phyloP scores from a whole-genome alignment of 2,329 filamentous ascomycete genomes.

The Fusarium sp. region DNA sequence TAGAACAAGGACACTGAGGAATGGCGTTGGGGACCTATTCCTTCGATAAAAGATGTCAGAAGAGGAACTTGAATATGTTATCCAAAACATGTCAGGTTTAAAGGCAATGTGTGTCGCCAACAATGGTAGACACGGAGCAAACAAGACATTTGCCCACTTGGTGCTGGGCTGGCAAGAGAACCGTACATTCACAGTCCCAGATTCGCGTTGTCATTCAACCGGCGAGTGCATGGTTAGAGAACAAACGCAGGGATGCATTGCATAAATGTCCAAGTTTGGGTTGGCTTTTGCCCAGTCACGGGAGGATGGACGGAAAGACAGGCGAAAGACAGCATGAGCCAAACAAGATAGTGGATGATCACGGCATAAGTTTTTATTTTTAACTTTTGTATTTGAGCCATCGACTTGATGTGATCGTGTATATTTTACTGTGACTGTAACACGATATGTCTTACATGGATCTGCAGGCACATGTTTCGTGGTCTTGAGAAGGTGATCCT shows the following conservation, averaged over 20 bases:
- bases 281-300: constrained; percentile 7
- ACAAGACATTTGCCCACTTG: constrained; percentile 26
- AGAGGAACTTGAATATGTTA: constrained; percentile 2
- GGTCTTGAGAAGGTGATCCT: not conserved
- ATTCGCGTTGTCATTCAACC: constrained; percentile 6
- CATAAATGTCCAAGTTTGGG: constrained; percentile 1
- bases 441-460: not conserved
- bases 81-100: constrained; percentile 15
- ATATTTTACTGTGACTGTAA: not conserved
- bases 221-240: constrained; percentile 5
- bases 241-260: constrained; percentile 14
- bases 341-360: constrained; percentile 18
- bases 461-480: not conserved
- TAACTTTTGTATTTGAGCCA: constrained; percentile 4
- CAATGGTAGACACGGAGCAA: constrained; percentile 19
- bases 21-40: constrained; percentile 72
- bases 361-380: constrained; percentile 33
- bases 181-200: constrained; percentile 18
- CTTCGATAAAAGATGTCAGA: constrained; percentile 54
- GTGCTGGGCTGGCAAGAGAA: constrained; percentile 5
- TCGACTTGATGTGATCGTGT: not conserved
- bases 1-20: constrained; percentile 67
- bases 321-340: constrained; percentile 4
- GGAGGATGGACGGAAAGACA: constrained; percentile 10
- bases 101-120: constrained; percentile 9